These are phyloP conservation scores for Trichocomaceae sp. DNA, from an alignment of 2,329 filamentous ascomycete genomes.

Conservation along the genomic window DNA sequence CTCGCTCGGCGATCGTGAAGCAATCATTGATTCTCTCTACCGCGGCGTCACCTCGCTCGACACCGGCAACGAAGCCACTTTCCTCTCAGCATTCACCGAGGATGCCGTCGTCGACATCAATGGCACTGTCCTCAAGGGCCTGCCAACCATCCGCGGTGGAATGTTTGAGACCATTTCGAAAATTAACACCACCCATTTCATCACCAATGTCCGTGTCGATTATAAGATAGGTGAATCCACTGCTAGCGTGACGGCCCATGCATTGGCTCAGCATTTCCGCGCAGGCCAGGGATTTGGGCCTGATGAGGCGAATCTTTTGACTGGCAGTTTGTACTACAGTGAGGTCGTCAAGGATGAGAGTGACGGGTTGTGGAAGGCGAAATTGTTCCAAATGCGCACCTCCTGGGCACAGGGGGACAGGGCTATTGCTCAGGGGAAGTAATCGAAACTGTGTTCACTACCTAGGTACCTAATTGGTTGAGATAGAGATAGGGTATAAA, in stretches of 20 bases:
- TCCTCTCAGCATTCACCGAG: conserved; percentile 19
- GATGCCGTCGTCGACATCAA: conserved; percentile 8
- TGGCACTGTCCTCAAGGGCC: not conserved
- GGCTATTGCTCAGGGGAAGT: not conserved
- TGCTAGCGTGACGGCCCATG: conserved; percentile 22
- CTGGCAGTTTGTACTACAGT: conserved; percentile 22
- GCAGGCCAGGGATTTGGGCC: conserved; percentile 22
- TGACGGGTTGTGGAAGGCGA: conserved; percentile 29
- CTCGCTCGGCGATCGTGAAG: conserved; percentile 20
- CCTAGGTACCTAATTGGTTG: too few relatives aligned
- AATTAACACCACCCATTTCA: conserved; percentile 27
- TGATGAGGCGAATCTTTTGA: conserved; percentile 20
- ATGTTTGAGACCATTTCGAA: conserved; percentile 17
- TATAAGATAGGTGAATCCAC: conserved; percentile 20
- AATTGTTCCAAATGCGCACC: conserved; percentile 22
- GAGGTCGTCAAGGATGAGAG: conserved; percentile 25
- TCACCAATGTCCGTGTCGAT: conserved; percentile 26
- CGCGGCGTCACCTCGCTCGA: conserved; percentile 21
- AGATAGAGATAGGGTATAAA: too few relatives aligned
- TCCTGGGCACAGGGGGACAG: conserved; percentile 21
- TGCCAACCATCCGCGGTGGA: conserved; percentile 12
- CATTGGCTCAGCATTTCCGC: conserved; percentile 24
- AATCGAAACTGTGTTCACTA: too few relatives aligned
- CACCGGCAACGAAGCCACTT: conserved; percentile 16
- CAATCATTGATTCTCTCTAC: conserved; percentile 21